Percentiles rank a stretch among this genome's conserved stretches.
These are phyloP conservation scores for Oleoguttula mirabilis DNA, from an alignment of 495 filamentous ascomycete genomes.

Conservation along the genomic window DNA sequence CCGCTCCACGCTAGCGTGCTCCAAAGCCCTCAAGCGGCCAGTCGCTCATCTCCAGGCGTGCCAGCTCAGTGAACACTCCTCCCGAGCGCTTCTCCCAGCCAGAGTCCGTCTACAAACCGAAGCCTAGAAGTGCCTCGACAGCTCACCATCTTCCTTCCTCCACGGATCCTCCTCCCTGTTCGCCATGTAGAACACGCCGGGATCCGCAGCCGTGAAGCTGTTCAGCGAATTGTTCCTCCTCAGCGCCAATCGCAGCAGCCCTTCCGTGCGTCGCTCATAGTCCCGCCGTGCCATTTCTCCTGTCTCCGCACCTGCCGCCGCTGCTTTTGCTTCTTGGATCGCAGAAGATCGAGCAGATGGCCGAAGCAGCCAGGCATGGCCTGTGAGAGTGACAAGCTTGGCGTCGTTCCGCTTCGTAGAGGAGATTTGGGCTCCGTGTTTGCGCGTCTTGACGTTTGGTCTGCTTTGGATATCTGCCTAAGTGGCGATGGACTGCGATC, in stretches of 20 bases:
- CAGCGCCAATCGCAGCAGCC: slow-evolving; percentile 5
- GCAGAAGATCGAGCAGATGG: not conserved
- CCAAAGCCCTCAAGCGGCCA: too few species aligned
- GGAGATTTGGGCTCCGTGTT: not conserved
- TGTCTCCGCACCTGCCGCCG: not conserved
- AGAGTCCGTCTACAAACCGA: too few species aligned
- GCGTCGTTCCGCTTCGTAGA: not conserved
- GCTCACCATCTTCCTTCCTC: too few species aligned
- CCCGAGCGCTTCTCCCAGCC: too few species aligned
- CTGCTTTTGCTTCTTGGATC: not conserved
- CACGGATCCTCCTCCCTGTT: not conserved
- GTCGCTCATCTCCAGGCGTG: too few species aligned
- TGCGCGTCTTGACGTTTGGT: not conserved
- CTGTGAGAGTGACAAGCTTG: too few species aligned
- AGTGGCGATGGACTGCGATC: too few species aligned
- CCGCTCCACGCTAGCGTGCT: too few species aligned
- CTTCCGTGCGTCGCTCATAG: not conserved
- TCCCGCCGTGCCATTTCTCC: not conserved
- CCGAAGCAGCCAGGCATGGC: not conserved
- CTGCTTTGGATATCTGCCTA: not conserved
- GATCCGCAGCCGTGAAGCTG: slow-evolving; percentile 9
- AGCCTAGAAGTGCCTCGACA: too few species aligned
- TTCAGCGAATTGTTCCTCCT: not conserved
- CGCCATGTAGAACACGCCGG: slow-evolving; percentile 4
- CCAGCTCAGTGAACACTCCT: too few species aligned